Evolutionary conservation across 805 yeast species (phyloP), one percentile per base, ranked within the genome.

Genomic region (Ogataea minuta): DNA sequence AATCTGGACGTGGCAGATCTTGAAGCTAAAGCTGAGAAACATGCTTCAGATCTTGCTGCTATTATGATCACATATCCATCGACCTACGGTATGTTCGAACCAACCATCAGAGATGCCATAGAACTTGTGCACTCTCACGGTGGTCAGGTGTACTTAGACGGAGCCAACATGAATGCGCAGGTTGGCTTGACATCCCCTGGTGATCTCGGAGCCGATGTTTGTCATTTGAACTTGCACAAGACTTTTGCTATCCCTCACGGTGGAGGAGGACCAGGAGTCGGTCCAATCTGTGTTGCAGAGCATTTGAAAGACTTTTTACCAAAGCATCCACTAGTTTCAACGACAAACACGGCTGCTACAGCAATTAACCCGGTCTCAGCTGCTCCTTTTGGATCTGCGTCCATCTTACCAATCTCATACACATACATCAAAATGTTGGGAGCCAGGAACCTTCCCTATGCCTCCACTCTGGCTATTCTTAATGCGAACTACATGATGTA

Each of bases 201-300:
- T 43, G 97, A 89, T 59, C 70, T 93, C 52, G 98, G 97, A 37
- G 98, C 98, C 9, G 99, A 93, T 67, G 98, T 93, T 28, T 93
- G 99, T 64, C 99, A 93, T 58, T 75, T 93, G 69, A 93, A 93
- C 63, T 72, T 93, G 60, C 99, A 93, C 72, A 93, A 93, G 69
- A 93, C 99, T 1, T 93, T 93, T 71, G 89, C 97, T 31, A 88
- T 93, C 57, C 95, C 96, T 39, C 99, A 93, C 58, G 99, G 99
- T 58, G 99, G 99, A 60, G 99, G 99, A 61, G 99, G 99, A 29
- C 99, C 99, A 28, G 99, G 98, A 59, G 95, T 89, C 56, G 99
- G 97, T 13, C 98, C 98, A 36, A 93, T 93, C 48, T 88, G 98
- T 73, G 98, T 91, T 41, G 82, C 81, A 51, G 67, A 73, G 34